Evolutionary conservation across 2,329 filamentous ascomycete species (phyloP).

Genomic region (Pseudogymnoascus sp.): DNA sequence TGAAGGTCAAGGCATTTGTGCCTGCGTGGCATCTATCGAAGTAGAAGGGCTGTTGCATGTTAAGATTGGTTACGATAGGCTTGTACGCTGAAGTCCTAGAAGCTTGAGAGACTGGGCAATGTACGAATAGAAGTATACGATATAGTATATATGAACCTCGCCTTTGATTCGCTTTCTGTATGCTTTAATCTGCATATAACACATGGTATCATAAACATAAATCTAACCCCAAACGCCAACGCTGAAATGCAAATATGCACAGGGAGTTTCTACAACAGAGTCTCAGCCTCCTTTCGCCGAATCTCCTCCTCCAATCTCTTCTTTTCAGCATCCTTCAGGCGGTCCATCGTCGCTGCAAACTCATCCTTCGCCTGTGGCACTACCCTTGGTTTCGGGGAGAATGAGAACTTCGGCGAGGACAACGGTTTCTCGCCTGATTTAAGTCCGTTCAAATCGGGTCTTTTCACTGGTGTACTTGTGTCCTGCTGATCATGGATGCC

Average conservation of each 20-base stretch:
- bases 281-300: constrained; percentile 39
- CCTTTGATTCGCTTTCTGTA: neutral
- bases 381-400: constrained; percentile 23
- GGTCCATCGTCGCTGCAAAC: constrained; percentile 42
- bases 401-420: constrained; percentile 28
- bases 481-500: constrained; percentile 15
- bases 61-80: neutral
- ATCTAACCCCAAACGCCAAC: neutral
- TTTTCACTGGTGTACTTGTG: constrained; percentile 26
- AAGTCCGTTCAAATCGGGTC: constrained; percentile 29
- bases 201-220: constrained; percentile 2
- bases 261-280: constrained; percentile 25
- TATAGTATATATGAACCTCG: neutral
- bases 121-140: neutral
- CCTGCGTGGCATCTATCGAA: constrained; percentile 56
- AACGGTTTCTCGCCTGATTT: constrained; percentile 36
- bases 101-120: neutral
- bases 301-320: constrained; percentile 46
- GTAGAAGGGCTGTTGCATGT: neutral
- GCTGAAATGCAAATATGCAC: neutral
- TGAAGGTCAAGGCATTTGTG: constrained; percentile 71
- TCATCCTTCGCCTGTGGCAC: constrained; percentile 21
- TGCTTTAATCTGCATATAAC: neutral
- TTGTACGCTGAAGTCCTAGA: neutral
- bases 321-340: constrained; percentile 49